Base-by-base conservation (phyloP, 805 yeast genomes). In the Yamadazyma olivae region DNA sequence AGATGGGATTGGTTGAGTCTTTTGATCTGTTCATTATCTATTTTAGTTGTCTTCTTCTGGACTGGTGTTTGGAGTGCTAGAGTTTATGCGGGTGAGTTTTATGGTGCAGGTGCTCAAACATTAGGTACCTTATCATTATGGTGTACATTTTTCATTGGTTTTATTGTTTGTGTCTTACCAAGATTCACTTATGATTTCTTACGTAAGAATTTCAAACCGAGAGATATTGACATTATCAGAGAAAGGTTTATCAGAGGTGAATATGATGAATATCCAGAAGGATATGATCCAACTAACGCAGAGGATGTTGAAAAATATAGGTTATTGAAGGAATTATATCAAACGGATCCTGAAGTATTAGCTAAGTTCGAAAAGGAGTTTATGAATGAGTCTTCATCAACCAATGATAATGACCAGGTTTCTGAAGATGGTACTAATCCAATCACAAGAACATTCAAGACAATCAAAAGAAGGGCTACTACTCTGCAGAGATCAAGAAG, bases 1-100 rank as follows among this genome's bases (percentile, higher is more conserved):
- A 62, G 89, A 45, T 86, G 95, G 95, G 95, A 85, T 59, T 79
- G 83, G 81, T 52, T 85, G 17, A 68, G 84, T 14, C 34, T 72
- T 18, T 51, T 78, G 17, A 70, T 82, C 41, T 61, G 66, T 38
- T 60, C 71, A 1, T 51, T 86, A 30, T 79, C 88, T 10, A 68
- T 70, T 35, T 53, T 81, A 42, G 46, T 83, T 28, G 67, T 83
- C 13, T 82, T 72, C 48, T 74, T 79, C 53, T 85, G 95, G 95
- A 76, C 86, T 3, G 90, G 91, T n/a, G 75, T 79, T 16, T 85
- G 90, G 82, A 74, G 88, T 20, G 59, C 77, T 3, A 56, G 72
- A 18, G 43, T 60, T 2, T 57, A 64, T 38, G 71, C 85, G 6
- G 69, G 66, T 8, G 84, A 79, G 49, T 81, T 80, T 48, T 85